These are phyloP conservation scores for Tuber microsphaerosporum DNA, from an alignment of 495 filamentous ascomycete species.

Conservation along the genomic window DNA sequence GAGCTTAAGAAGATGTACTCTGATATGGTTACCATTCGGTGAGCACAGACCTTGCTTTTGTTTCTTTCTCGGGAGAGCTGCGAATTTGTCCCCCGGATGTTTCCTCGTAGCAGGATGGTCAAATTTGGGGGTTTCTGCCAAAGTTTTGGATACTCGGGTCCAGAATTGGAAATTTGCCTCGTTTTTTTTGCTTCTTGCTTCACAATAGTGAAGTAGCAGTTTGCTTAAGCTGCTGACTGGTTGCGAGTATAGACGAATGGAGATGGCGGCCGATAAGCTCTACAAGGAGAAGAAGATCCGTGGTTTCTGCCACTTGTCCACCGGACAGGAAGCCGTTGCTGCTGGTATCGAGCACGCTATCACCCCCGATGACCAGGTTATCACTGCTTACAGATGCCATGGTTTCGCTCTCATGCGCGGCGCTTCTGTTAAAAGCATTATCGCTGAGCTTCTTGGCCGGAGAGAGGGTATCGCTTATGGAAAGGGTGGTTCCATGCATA, in stretches of 20 bases:
- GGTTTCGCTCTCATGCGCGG: constrained; percentile 97
- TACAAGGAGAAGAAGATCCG: constrained; percentile 99
- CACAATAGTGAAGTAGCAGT: neutral
- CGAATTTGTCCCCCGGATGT: neutral
- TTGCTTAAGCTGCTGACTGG: constrained; percentile 9
- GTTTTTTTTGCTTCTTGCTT: neutral
- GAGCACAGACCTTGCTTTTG: constrained; percentile 41
- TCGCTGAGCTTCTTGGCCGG: constrained; percentile 90
- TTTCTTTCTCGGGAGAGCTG: constrained; percentile 1
- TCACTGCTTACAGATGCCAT: constrained; percentile 98
- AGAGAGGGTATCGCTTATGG: constrained; percentile 95
- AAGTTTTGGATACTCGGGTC: constrained; percentile 18
- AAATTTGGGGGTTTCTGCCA: constrained; percentile 6
- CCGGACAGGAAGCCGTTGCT: constrained; percentile 94
- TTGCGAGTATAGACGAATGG: constrained; percentile 69
- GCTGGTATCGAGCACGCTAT: constrained; percentile 96
- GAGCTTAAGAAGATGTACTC: constrained; percentile 98
- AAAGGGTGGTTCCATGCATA: constrained; percentile 99
- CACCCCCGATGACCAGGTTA: constrained; percentile 80
- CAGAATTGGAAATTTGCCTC: constrained; percentile 1
- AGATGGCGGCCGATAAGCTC: constrained; percentile 94
- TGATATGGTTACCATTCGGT: constrained; percentile 93
- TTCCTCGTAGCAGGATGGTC: neutral
- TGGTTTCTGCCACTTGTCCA: constrained; percentile 98
- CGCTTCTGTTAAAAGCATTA: constrained; percentile 82